Evolutionary conservation across 441 rosid genomes (phyloP), one percentile per base, ranked within the genome.

Genomic region (Pelargonium cotyledonis): DNA sequence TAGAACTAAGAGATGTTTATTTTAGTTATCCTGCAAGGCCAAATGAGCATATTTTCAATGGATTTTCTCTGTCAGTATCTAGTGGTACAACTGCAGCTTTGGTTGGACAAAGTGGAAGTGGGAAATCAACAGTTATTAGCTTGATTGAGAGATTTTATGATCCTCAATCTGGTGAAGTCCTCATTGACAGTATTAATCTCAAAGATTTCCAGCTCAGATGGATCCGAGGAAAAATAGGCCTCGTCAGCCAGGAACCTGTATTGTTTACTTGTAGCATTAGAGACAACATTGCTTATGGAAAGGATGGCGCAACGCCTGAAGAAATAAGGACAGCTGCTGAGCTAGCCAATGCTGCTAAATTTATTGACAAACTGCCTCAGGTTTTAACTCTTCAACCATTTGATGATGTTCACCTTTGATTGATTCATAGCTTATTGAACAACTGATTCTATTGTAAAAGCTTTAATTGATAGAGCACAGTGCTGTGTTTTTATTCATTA

Each of bases 41-140:
- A 0, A 82, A 86, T 8, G 96, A 88, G 65, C 87, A 81, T 66
- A 86, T 91, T 26, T 89, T 91, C 65, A 44, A 72, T 12, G 94
- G 96, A 51, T 88, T 88, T 78, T 85, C 89, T 0, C 77, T 90
- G 41, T 61, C 72, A 58, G 81, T 88, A 31, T 85, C 85, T 0
- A 81, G 80, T 6, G 92, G 92, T 10, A 82, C 83, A 10, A 90
- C 92, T 12, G 73, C 79, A 55, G 96, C 96, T 68, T 70, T 90
- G 58, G 96, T 90, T 14, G 95, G 96, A 18, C 88, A 85, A 49
- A 90, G 96, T 62, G 96, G 96, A 12, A 88, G 95, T 47, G 96
- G 96, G 11, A 88, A 90, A 72, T 91, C 97, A 3, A 91, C 97
- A 0, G 90, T 88, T 5, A 80, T 91, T n/a, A 85, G 89, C 76